Conservation (phyloP, 83 land plant species). For the Diphasiastrum complanatum region DNA sequence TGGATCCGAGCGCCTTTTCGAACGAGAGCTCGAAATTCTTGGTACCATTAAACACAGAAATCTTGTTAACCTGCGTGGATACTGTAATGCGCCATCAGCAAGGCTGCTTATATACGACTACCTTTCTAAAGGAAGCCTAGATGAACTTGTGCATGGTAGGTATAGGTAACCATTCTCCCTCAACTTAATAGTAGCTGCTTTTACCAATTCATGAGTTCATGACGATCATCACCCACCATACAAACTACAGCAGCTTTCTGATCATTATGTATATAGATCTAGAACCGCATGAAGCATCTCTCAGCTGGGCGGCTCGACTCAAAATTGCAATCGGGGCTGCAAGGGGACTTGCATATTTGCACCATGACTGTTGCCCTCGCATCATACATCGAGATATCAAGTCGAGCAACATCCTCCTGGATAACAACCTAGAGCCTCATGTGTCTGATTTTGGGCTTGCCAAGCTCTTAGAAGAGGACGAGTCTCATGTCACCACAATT, state of each 20-base stretch:
- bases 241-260: conserved; percentile 6
- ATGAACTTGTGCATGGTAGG: conserved; percentile 36
- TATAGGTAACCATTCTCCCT: not conserved
- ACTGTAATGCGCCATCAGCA: conserved; percentile 28
- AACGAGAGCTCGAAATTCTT: conserved; percentile 33
- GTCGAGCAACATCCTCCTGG: conserved; percentile 38
- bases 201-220: not conserved
- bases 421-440: conserved; percentile 32
- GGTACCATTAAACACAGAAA: conserved; percentile 36
- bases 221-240: too few species aligned
- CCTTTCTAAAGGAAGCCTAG: conserved; percentile 66
- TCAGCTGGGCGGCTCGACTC: conserved; percentile 50
- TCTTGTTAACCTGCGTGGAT: conserved; percentile 34
- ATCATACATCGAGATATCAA: conserved; percentile 79
- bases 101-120: conserved; percentile 61
- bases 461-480: conserved; percentile 25
- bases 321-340: conserved; percentile 61
- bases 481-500: conserved; percentile 11
- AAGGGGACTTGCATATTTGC: conserved; percentile 67
- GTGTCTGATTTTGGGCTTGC: conserved; percentile 38
- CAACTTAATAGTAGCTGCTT: not conserved
- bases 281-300: not conserved
- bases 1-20: conserved; percentile 15
- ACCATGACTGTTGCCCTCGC: conserved; percentile 67
- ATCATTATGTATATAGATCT: not conserved